Percentiles rank a stretch among this genome's conserved stretches.
Conservation (phyloP, 2,329 filamentous ascomycete species). For the Aspergillus udagawae region DNA sequence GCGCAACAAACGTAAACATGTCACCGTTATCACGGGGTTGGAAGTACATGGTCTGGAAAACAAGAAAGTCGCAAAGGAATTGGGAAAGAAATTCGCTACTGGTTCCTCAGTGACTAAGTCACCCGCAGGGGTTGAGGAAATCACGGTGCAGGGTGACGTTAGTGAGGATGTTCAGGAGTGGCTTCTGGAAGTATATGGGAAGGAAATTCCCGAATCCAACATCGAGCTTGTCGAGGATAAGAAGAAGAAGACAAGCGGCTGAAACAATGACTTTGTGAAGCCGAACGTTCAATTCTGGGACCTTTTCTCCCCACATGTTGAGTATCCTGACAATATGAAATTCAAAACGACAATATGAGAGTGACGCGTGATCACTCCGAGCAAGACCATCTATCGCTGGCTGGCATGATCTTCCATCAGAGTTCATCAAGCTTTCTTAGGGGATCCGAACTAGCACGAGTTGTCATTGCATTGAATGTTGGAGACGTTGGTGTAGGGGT, state of each 20-base stretch:
- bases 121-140: constrained; percentile 83
- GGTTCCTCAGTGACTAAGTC: constrained; percentile 89
- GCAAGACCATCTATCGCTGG: constrained; percentile 1
- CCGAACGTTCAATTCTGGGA: background rate
- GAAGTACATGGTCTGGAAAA: constrained; percentile 88
- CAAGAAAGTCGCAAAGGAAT: constrained; percentile 94
- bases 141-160: constrained; percentile 95
- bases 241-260: constrained; percentile 68
- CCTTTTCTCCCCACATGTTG: background rate
- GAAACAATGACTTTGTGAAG: constrained; percentile 9
- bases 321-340: constrained; percentile 24
- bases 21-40: constrained; percentile 85
- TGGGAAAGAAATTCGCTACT: constrained; percentile 98
- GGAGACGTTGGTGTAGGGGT: background rate
- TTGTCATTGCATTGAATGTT: background rate
- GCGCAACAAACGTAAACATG: constrained; percentile 95
- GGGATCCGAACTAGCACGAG: constrained; percentile 20
- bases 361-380: constrained; percentile 1
- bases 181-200: constrained; percentile 75
- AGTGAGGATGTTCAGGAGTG: constrained; percentile 94
- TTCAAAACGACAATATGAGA: background rate
- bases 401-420: constrained; percentile 12
- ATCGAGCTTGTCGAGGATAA: constrained; percentile 94
- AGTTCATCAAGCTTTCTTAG: constrained; percentile 28
- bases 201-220: constrained; percentile 89